A percentile compares a stretch with the other conserved stretches of the same genome.
These are phyloP conservation scores for Lactarius indigo DNA, from an alignment of 768 basidiomycete genomes.

Conservation along the genomic window DNA sequence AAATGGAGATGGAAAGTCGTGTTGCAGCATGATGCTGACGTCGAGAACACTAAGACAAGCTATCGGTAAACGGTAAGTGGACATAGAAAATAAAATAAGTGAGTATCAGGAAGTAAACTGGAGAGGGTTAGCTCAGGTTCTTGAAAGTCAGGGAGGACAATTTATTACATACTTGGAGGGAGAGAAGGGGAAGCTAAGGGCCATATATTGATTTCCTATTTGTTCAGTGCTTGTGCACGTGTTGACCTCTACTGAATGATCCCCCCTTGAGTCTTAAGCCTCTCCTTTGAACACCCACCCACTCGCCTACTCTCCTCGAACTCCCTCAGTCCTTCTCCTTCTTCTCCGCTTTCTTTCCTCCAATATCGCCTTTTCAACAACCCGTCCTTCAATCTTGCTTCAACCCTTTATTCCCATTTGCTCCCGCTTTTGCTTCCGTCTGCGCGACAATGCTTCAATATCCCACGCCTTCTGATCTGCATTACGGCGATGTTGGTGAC, in stretches of 20 bases:
- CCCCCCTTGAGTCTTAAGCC: conserved; percentile 21
- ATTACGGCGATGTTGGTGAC: neutral
- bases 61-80: neutral
- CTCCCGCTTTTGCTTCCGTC: neutral
- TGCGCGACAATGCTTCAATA: conserved; percentile 9
- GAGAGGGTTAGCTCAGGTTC: conserved; percentile 14
- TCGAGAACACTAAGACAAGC: conserved; percentile 10
- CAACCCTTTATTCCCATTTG: neutral
- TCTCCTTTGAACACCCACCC: conserved; percentile 5
- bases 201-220: conserved; percentile 5
- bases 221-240: conserved; percentile 15
- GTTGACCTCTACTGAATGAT: conserved; percentile 11
- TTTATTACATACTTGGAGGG: conserved; percentile 11
- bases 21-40: conserved; percentile 17
- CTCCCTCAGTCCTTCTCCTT: neutral
- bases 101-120: neutral
- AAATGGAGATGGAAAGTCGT: neutral
- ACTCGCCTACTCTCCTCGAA: neutral
- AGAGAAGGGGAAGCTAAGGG: conserved; percentile 2
- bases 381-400: neutral
- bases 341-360: neutral
- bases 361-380: neutral
- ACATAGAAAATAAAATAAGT: neutral
- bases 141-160: neutral
- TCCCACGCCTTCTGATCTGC: conserved; percentile 13